Percentiles rank a stretch among this genome's conserved stretches.
Conservation (phyloP, 2,329 filamentous ascomycete genomes). For the Fusarium nurragi region DNA sequence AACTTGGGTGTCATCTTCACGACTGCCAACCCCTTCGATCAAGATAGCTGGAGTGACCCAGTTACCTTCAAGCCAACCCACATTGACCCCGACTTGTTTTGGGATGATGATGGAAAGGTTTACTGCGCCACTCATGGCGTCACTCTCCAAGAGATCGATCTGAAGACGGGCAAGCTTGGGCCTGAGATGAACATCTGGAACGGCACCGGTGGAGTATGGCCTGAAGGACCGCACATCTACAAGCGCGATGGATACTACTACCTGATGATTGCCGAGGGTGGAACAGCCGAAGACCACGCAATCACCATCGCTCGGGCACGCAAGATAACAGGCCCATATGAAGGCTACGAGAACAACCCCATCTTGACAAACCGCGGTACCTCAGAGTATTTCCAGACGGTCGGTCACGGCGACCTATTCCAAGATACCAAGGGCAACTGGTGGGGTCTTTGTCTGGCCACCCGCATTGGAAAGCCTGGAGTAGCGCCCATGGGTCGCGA, state of each 20-base stretch:
- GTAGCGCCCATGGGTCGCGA: slow-evolving; percentile 59
- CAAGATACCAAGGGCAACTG: slow-evolving; percentile 52
- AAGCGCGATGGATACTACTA: slow-evolving; percentile 55
- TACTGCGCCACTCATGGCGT: slow-evolving; percentile 56
- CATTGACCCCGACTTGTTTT: slow-evolving; percentile 60
- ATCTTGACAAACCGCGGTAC: slow-evolving; percentile 49
- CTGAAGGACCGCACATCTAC: slow-evolving; percentile 64
- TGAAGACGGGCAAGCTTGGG: slow-evolving; percentile 8
- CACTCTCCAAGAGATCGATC: slow-evolving; percentile 35
- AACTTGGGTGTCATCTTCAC: slow-evolving; percentile 28
- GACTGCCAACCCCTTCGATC: slow-evolving; percentile 33
- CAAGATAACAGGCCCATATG: slow-evolving; percentile 51
- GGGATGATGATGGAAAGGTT: slow-evolving; percentile 63
- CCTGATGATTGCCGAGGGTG: slow-evolving; percentile 57
- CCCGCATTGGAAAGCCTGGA: slow-evolving; percentile 24
- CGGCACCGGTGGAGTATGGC: slow-evolving; percentile 54
- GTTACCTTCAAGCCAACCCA: slow-evolving; percentile 38
- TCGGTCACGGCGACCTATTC: slow-evolving; percentile 49
- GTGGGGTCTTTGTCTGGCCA: slow-evolving; percentile 57
- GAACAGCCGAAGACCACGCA: slow-evolving; percentile 52
- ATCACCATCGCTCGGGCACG: slow-evolving; percentile 50
- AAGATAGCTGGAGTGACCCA: slow-evolving; percentile 41
- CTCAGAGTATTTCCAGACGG: slow-evolving; percentile 45
- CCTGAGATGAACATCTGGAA: slow-evolving; percentile 57
- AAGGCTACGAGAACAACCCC: slow-evolving; percentile 50